phyloP scores from a whole-genome alignment of 306 rosid species.

The Lagenaria siceraria region DNA sequence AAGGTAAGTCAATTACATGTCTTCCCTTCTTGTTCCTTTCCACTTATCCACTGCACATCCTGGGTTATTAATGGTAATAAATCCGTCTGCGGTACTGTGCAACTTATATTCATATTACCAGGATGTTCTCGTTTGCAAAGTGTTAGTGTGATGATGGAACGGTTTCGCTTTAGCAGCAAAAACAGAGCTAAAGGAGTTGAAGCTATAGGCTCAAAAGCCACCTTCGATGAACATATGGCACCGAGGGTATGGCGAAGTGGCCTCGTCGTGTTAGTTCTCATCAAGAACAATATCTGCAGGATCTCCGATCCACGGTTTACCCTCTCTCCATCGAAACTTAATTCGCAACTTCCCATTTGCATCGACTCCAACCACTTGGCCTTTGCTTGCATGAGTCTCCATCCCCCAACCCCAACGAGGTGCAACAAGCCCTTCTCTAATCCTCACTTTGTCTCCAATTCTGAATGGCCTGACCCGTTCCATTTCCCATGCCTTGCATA shows the following conservation, averaged over 20 bases:
- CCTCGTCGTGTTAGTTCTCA: slow-evolving; percentile 18
- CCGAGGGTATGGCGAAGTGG: background rate
- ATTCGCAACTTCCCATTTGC: slow-evolving; percentile 90
- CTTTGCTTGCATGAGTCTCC: slow-evolving; percentile 94
- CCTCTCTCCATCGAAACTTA: slow-evolving; percentile 96
- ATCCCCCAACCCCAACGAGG: slow-evolving; percentile 99
- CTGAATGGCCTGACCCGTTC: slow-evolving; percentile 56
- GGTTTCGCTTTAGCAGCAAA: background rate
- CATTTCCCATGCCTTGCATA: slow-evolving; percentile 80
- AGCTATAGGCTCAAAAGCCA: background rate
- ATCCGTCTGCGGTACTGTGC: background rate
- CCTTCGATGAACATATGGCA: background rate
- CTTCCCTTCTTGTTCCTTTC: background rate
- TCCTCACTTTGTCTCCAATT: slow-evolving; percentile 78
- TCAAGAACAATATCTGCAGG: slow-evolving; percentile 81
- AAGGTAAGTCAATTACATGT: background rate
- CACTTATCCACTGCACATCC: background rate
- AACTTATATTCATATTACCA: background rate
- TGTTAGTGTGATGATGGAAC: background rate
- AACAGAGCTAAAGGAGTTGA: background rate
- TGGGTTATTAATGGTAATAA: background rate
- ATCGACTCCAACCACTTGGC: slow-evolving; percentile 83
- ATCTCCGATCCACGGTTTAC: slow-evolving; percentile 94
- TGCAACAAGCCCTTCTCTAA: slow-evolving; percentile 67
- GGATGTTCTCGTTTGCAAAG: background rate